Evolutionary conservation across 164 flowering plant species (phyloP), one percentile per base, ranked within the genome.

Genomic region (Annona squamosa): DNA sequence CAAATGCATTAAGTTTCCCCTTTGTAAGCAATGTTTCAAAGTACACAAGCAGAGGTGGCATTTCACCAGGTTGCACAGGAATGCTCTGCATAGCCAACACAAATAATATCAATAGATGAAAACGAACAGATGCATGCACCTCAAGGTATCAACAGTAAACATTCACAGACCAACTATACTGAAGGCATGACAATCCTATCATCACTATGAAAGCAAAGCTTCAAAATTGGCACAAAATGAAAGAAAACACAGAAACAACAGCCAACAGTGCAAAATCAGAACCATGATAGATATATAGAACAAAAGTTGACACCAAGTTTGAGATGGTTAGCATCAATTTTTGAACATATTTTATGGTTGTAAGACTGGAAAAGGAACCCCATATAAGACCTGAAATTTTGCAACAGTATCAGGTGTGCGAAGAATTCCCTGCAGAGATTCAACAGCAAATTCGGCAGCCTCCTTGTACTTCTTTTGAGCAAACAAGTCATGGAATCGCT

Each of bases 361-460:
- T 10, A 52, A 16, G 13, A 52, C 3, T 52, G 59, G 9, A 10
- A 2, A 52, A 52, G 13, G 9, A 16, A 45, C 2, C 44, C 7
- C 16, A 48, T 17, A 57, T 42, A 46, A 71, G 72, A 95, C 99
- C 98, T 96, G 99, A 87, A 96, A 96, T 74, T 93, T 96, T 68
- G 98, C 97, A 79, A 96, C 95, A 72, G 99, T 96, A 61, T 96
- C 99, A 72, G 99, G 97, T 44, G 99, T 96, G 10, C 99, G 89
- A 6, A 96, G 92, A 65, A 96, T 86, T 71, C 98, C 99, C 83
- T 92, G 98, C 41, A 97, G 99, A 76, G 99, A 96, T 81, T 96
- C 99, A 52, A 97, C 99, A 74, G 98, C 98, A 79, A 96, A 95
- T 81, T 96, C 99, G 71, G 99, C 98, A 81, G 98, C 99, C 81